Evolutionary conservation across 192 early-diverging fungal species (phyloP).

Genomic region (Gamsiella multidivaricata): DNA sequence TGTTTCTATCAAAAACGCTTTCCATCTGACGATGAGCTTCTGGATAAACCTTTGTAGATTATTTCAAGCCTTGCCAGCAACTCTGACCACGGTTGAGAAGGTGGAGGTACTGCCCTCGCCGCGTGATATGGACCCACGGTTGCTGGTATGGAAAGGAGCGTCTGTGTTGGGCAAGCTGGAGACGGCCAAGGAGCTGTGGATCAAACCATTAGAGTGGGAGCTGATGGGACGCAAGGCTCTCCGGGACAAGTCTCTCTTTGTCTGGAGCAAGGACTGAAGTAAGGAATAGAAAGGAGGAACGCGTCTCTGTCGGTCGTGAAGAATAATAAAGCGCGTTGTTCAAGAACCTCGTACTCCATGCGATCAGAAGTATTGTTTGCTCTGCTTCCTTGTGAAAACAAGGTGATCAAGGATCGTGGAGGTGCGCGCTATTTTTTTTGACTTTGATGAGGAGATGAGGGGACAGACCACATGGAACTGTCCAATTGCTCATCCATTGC

Average conservation of each 20-base stretch:
- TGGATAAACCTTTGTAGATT: conserved; percentile 23
- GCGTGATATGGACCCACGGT: conserved; percentile 83
- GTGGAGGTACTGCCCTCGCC: conserved; percentile 81
- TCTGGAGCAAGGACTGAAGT: conserved; percentile 58
- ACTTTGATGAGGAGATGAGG: too few species aligned
- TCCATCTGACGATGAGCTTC: neutral
- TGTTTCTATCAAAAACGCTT: neutral
- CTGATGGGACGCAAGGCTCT: conserved; percentile 74
- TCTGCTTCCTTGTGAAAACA: too few species aligned
- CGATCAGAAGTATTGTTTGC: too few species aligned
- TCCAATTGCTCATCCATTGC: too few species aligned
- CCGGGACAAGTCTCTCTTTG: conserved; percentile 73
- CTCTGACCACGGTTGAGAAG: conserved; percentile 58
- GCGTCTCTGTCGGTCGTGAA: too few species aligned
- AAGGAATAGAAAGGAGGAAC: too few species aligned
- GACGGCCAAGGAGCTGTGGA: conserved; percentile 83
- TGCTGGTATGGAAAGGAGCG: conserved; percentile 91
- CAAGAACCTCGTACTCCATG: too few species aligned
- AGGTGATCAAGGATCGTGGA: too few species aligned
- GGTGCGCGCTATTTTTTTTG: too few species aligned
- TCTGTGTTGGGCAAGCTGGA: conserved; percentile 84
- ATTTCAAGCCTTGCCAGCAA: conserved; percentile 47
- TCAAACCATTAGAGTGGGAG: conserved; percentile 77
- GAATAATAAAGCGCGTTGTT: too few species aligned
- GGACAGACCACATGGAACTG: too few species aligned